Evolutionary conservation across 108 stramenopile species (phyloP), one percentile per base, ranked within the genome.

Genomic region (Pseudonitzschia delicatissima): DNA sequence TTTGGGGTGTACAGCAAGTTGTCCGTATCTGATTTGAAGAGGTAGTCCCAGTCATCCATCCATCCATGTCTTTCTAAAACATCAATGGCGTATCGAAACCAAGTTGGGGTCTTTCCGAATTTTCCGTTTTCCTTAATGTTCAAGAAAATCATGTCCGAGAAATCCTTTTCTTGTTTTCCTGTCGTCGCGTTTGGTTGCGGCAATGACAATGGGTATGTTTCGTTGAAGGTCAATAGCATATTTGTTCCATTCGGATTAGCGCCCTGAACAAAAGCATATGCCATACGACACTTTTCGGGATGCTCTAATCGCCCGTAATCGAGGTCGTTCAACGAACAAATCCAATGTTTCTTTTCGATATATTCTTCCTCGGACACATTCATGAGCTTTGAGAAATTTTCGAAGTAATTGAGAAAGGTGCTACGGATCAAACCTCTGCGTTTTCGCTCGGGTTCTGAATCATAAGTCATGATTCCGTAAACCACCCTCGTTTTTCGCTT

Each of bases 201-300:
- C 31, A 55, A 33, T 0, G 52, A 45, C 5, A 62, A 45, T 20
- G 37, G 51, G 17, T 25, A 45, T 11, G 61, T 29, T 32, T 59
- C 57, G 64, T 44, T 73, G 23, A 44, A 48, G 12, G 39, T 57
- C 25, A 73, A 48, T 20, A 66, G 26, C 62, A 62, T 57, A 18
- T 62, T 70, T 6, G 69, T 47, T 3, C 64, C 76, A 20, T 70
- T 44, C 12, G 55, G 50, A 50, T 71, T 71, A 5, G 53, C 53
- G 26, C 70, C 70, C 36, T 66, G n/a, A n/a, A 77, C 70, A 67
- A 77, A 77, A 23, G 63, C 64, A 63, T 77, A 77, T 6, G 64
- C 60, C 29, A 71, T 0, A 8, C 67, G 66, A 59, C 77, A 77
- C 28, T 64, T 40, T 32, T 70, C 69, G 2, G 20, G 32, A 28